Percentiles rank a stretch among this genome's conserved stretches.
Conservation (phyloP, 805 yeast genomes). For the Lipomyces mesembrius region DNA sequence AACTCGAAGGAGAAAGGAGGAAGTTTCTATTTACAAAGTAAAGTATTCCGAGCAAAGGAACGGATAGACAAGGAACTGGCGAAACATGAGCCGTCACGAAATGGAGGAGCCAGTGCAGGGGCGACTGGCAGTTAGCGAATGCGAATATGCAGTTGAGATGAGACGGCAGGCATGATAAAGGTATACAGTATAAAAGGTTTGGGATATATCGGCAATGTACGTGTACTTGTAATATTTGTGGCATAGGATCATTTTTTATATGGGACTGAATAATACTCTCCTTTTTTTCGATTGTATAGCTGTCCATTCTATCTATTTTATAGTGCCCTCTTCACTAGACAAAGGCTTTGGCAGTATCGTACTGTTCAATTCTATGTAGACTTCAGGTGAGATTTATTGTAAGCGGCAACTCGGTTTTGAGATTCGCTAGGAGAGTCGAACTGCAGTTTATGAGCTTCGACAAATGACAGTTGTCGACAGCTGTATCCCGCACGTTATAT, state of each 20-base stretch:
- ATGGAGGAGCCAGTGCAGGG: background rate
- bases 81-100: conserved; percentile 30
- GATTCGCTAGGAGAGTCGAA: no score
- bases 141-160: background rate
- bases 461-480: no score
- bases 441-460: no score
- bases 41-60: conserved; percentile 93
- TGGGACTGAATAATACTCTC: background rate
- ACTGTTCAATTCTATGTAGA: no score
- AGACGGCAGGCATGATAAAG: background rate
- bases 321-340: no score
- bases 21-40: conserved; percentile 88
- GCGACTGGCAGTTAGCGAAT: conserved; percentile 5
- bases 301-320: no score
- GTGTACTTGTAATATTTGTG: background rate
- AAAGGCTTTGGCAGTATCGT: background rate
- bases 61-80: conserved; percentile 79
- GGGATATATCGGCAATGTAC: background rate
- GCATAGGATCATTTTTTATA: background rate
- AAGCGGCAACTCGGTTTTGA: no score
- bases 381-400: no score
- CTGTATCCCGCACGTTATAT: no score
- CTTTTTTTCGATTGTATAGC: background rate
- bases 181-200: background rate
- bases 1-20: conserved; percentile 96